Base-by-base conservation (phyloP, 495 filamentous ascomycete species). In the Achaetomiella virescens region DNA sequence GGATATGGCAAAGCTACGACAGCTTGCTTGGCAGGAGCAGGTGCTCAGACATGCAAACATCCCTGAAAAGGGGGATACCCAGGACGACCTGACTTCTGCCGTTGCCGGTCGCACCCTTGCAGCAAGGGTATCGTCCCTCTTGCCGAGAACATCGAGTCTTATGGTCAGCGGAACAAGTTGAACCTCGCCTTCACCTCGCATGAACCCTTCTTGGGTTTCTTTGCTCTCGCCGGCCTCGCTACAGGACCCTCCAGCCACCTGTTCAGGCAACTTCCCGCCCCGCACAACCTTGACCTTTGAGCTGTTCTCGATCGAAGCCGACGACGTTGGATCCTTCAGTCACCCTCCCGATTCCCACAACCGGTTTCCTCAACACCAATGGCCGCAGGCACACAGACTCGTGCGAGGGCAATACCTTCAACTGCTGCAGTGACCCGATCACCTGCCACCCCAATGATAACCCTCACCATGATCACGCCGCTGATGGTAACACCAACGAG, bases 281-380 rank as follows among this genome's bases (percentile, higher is more conserved):
- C 70, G 74, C 17, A 61, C 71, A 0, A 65, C 69, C 12, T 68
- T 77, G 61, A 57, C 71, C 8, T 74, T 77, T 42, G 74, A 77
- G 59, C 57, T 77, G 20, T 74, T 71, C 55, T 69, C 63, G 29
- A 58, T 66, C n/a, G 65, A 63, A 18, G 22, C 54, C 18, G 54
- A 55, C 46, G 48, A 61, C 14, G n/a, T 9, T 9, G 27, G 9
- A 31, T 5, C 27, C 27, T 31, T 31, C 5, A 31, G 27, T 31
- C 4, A 31, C 27, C 4, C 27, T n/a, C n/a, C n/a, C n/a, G n/a
- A n/a, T n/a, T n/a, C n/a, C n/a, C n/a, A n/a, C n/a, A n/a, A n/a
- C 37, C 37, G 12, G 12, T 40, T 17, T 17, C 40, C n/a, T 20
- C 40, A 8, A 42, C 40, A 42, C 40, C 6, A 21, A 42, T 17